Evolutionary conservation across 495 filamentous ascomycete genomes (phyloP).

Genomic region (Podospora australis): DNA sequence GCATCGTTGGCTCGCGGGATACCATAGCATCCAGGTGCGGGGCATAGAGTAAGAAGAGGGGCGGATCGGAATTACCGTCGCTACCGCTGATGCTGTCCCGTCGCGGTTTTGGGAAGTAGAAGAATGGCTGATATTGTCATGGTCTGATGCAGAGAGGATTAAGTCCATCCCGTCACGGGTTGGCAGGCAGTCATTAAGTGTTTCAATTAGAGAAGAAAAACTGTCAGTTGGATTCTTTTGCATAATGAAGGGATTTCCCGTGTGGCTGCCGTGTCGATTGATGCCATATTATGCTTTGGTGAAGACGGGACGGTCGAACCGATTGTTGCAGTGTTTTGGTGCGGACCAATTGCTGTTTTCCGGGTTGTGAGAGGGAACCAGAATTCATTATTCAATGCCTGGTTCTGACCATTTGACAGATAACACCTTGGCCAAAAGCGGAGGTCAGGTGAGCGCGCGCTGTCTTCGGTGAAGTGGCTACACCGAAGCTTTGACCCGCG

Average conservation of each 20-base stretch:
- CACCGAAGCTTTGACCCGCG: background rate
- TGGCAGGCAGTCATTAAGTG: background rate
- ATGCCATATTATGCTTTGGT: background rate
- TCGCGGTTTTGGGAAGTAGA: background rate
- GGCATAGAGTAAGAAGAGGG: background rate
- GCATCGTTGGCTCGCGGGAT: background rate
- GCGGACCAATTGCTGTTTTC: background rate
- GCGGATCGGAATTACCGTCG: conserved; percentile 12
- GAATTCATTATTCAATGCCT: too few relatives aligned
- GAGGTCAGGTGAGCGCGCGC: background rate
- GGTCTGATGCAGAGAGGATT: background rate
- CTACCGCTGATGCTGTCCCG: background rate
- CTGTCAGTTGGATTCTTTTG: background rate
- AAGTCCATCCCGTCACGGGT: too few relatives aligned
- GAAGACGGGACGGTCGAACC: background rate
- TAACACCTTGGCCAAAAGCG: too few relatives aligned
- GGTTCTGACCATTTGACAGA: too few relatives aligned
- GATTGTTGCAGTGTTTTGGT: background rate
- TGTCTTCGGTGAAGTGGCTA: background rate
- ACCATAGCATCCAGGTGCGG: background rate
- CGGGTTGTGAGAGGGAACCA: too few relatives aligned
- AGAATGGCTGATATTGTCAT: background rate
- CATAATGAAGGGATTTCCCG: background rate
- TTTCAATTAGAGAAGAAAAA: conserved; percentile 2
- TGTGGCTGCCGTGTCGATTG: background rate